Evolutionary conservation across 2,329 filamentous ascomycete genomes (phyloP), one percentile per base, ranked within the genome.

Genomic region (Botrytis squamosa): DNA sequence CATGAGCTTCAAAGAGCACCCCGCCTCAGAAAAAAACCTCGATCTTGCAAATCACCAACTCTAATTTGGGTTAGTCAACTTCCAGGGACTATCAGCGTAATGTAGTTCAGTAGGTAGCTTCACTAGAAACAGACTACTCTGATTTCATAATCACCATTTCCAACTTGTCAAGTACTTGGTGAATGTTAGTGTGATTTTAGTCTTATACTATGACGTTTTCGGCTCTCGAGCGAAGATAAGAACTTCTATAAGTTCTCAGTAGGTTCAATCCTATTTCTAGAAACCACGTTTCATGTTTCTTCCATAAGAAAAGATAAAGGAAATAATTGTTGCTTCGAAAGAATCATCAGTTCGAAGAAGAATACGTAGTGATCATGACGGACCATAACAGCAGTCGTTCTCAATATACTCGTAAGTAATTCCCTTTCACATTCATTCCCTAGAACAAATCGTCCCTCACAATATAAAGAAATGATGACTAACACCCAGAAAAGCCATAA

Each of bases 251-350:
- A 29, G 10, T 42, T 63, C 60, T n/a, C 25, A 3, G 22, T 63
- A 25, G 25, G 29, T 6, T 5, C 14, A 4, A 1, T 42, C 42
- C 60, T 63, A 20, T n/a, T 29, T 29, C 60, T n/a, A 63, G 16
- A 29, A 14, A 20, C 38, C 16, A 10, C 25, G 4, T 42, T 63
- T 9, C 60, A 29, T 29, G 4, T 38, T 22, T 12, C 25, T 29
- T 55, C 38, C 25, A 9, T 4, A 16, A 40, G 25, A 25, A 9
- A 42, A 18, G 8, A 63, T 4, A 63, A 20, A 36, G 1, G 25
- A 0, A 1, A 63, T 5, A 12, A 5, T 1, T 40, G 8, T 8
- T 38, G 38, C 25, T n/a, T 29, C 1, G 6, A 42, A 42, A 2
- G 8, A 3, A n/a, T 9, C 22, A n/a, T 40, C 16, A 10, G 6